Conservation (phyloP, 139 green algal genomes). For the Tetradesmus obliquus region DNA sequence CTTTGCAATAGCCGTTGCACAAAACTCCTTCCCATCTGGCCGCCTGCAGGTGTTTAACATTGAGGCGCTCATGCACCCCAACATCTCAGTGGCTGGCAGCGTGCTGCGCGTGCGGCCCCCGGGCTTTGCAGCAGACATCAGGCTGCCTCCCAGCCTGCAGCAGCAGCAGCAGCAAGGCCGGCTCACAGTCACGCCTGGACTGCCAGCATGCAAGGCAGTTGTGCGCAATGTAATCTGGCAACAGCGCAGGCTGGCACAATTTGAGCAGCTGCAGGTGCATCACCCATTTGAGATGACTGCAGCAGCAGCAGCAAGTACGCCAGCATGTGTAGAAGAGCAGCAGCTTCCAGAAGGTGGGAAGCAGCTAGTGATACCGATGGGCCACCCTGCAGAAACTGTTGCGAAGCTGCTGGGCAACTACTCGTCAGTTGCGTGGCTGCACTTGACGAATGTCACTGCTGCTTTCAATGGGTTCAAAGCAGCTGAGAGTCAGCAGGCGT, state of each 20-base stretch:
- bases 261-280: neutral
- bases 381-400: neutral
- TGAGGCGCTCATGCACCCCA: neutral
- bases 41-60: slow-evolving; percentile 3
- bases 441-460: slow-evolving; percentile 15
- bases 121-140: neutral
- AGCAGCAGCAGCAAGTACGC: neutral
- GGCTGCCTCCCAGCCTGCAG: neutral
- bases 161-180: neutral
- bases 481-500: neutral
- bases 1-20: neutral
- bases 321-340: neutral
- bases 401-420: neutral
- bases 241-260: neutral
- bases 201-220: neutral
- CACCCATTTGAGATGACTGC: neutral
- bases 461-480: neutral
- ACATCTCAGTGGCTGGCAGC: neutral
- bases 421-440: neutral
- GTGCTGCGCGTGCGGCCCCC: neutral
- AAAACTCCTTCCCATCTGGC: neutral
- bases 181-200: neutral
- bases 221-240: neutral
- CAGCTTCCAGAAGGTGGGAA: neutral
- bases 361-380: neutral